phyloP scores from a whole-genome alignment of 225 moss, liverwort and hornwort species.

The Sphagnum tenellum region DNA sequence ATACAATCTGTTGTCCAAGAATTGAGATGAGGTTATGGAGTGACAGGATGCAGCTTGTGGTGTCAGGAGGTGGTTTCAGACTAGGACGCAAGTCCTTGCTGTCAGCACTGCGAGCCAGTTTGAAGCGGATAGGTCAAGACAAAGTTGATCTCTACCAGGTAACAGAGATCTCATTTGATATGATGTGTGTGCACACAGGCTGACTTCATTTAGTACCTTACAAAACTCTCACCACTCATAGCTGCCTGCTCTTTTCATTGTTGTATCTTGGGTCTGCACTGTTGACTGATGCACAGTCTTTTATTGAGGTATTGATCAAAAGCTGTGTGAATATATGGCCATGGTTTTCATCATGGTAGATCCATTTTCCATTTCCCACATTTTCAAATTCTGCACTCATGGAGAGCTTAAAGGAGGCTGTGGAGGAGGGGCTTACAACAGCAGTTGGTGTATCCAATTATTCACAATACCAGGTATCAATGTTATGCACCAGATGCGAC shows the following conservation, averaged over 20 bases:
- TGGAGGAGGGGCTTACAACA: constrained; percentile 77
- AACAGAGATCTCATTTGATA: neutral
- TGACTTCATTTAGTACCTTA: too few relatives aligned
- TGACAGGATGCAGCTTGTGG: constrained; percentile 13
- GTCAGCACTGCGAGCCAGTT: constrained; percentile 71
- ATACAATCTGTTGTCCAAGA: too few relatives aligned
- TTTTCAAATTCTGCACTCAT: constrained; percentile 80
- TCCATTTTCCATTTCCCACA: constrained; percentile 84
- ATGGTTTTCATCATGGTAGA: constrained; percentile 22
- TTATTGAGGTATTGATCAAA: too few relatives aligned
- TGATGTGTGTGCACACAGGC: too few relatives aligned
- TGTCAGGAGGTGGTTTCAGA: constrained; percentile 86
- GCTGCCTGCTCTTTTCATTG: too few relatives aligned
- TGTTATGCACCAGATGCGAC: neutral
- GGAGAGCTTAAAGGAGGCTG: constrained; percentile 95
- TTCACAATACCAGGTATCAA: constrained; percentile 63
- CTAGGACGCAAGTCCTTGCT: constrained; percentile 79
- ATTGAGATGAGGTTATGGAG: constrained; percentile 2
- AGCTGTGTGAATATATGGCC: too few relatives aligned
- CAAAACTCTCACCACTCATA: too few relatives aligned
- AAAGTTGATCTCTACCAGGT: constrained; percentile 90
- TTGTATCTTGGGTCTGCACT: too few relatives aligned
- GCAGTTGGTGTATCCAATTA: constrained; percentile 93
- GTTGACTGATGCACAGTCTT: too few relatives aligned
- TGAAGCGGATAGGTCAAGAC: constrained; percentile 72